These are phyloP conservation scores for Pseudogymnoascus sp. DNA, from an alignment of 2,329 filamentous ascomycete species.

Conservation along the genomic window DNA sequence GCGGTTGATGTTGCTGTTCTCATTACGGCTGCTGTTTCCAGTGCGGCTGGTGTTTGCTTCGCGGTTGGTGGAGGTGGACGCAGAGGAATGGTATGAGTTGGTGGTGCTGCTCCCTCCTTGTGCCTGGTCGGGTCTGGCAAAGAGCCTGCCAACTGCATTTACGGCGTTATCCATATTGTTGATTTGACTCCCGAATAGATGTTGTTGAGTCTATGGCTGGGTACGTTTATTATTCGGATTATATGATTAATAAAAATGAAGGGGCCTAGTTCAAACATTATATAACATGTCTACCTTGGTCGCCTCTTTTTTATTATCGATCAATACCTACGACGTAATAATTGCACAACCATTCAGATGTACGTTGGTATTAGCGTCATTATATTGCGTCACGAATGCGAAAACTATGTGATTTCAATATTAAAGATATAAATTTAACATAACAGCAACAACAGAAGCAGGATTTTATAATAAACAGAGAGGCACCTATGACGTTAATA, in stretches of 20 bases:
- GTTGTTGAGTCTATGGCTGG: neutral
- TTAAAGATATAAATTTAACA: neutral
- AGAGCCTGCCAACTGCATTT: slow-evolving; percentile 19
- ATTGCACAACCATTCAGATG: neutral
- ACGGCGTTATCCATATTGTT: slow-evolving; percentile 19
- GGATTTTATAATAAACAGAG: neutral
- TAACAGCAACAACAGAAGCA: neutral
- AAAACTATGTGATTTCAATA: neutral
- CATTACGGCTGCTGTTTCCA: neutral
- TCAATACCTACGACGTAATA: neutral
- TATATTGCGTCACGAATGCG: neutral
- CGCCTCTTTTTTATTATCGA: neutral
- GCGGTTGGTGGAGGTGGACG: neutral
- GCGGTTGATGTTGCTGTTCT: neutral
- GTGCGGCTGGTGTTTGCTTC: neutral
- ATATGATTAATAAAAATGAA: neutral
- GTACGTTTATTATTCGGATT: neutral
- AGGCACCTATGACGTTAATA: neutral
- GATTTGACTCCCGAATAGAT: neutral
- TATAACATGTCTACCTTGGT: neutral
- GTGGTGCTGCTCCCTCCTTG: neutral
- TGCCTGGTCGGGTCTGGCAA: slow-evolving; percentile 14
- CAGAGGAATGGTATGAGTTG: slow-evolving; percentile 10
- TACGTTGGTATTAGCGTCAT: neutral
- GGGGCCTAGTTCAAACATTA: neutral